phyloP scores from a whole-genome alignment of 805 yeast genomes.

The Hanseniaspora clermontiae region DNA sequence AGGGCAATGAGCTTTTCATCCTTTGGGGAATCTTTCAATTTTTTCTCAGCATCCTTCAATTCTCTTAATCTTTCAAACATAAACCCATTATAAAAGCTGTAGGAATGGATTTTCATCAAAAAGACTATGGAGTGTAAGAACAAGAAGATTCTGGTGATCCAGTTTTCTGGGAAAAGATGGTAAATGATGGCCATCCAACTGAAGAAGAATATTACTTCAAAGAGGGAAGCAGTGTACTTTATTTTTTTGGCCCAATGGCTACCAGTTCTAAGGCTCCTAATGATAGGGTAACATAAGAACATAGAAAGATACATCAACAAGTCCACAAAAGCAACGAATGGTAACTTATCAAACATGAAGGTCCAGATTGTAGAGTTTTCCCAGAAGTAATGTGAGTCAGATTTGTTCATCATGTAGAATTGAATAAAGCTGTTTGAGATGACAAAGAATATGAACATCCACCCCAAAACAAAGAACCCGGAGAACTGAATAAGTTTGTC shows the following conservation, averaged over 20 bases:
- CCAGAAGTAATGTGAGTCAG: constrained; percentile 23
- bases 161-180: constrained; percentile 42
- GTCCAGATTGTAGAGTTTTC: constrained; percentile 41
- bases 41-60: constrained; percentile 18
- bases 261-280: constrained; percentile 44
- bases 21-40: constrained; percentile 23
- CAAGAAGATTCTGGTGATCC: constrained; percentile 84
- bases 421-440: constrained; percentile 43
- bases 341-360: constrained; percentile 47
- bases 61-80: constrained; percentile 46
- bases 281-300: constrained; percentile 40
- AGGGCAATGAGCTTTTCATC: constrained; percentile 35
- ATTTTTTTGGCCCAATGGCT: constrained; percentile 57
- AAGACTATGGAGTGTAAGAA: constrained; percentile 74
- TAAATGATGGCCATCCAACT: constrained; percentile 49
- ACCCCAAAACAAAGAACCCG: constrained; percentile 70
- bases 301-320: constrained; percentile 56
- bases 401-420: constrained; percentile 35
- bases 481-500: constrained; percentile 33
- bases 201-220: constrained; percentile 41
- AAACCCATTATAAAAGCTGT: constrained; percentile 83
- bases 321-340: constrained; percentile 63
- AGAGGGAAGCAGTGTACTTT: constrained; percentile 45
- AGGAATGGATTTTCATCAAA: constrained; percentile 92
- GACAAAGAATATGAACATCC: constrained; percentile 53